These are phyloP conservation scores for Alternaria hordeiaustralica DNA, from an alignment of 2,329 filamentous ascomycete species.

Conservation along the genomic window DNA sequence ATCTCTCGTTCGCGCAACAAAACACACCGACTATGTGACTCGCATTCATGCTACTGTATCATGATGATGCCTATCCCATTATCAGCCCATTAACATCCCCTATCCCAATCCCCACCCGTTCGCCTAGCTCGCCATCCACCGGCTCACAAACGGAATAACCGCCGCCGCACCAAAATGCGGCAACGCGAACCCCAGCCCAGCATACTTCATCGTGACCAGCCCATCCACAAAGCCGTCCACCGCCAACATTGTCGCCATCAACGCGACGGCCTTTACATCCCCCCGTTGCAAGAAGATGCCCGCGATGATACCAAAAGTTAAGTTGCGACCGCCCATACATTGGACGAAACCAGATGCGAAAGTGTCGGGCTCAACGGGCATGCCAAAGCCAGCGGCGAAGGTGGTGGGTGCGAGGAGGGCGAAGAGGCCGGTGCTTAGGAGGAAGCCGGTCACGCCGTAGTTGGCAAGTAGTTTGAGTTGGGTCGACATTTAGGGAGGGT, in stretches of 20 bases:
- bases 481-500: neutral
- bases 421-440: conserved; percentile 17
- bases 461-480: conserved; percentile 19
- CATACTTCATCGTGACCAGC: conserved; percentile 17
- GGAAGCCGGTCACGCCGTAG: conserved; percentile 16
- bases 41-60: neutral
- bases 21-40: accelerated
- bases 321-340: conserved; percentile 23
- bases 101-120: neutral
- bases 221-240: conserved; percentile 21
- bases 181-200: conserved; percentile 5
- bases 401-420: conserved; percentile 18
- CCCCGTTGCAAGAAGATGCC: conserved; percentile 10
- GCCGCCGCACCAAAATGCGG: conserved; percentile 23
- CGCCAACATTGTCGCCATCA: conserved; percentile 20
- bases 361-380: conserved; percentile 17
- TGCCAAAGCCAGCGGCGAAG: conserved; percentile 17
- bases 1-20: neutral
- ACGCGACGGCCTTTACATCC: conserved; percentile 9
- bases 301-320: conserved; percentile 21
- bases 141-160: conserved; percentile 15
- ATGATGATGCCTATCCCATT: neutral
- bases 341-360: conserved; percentile 25
- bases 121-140: conserved; percentile 16
- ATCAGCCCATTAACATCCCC: neutral